Base-by-base conservation (phyloP, 1,139 yeast species). In the Blastobotrys capitulatus region DNA sequence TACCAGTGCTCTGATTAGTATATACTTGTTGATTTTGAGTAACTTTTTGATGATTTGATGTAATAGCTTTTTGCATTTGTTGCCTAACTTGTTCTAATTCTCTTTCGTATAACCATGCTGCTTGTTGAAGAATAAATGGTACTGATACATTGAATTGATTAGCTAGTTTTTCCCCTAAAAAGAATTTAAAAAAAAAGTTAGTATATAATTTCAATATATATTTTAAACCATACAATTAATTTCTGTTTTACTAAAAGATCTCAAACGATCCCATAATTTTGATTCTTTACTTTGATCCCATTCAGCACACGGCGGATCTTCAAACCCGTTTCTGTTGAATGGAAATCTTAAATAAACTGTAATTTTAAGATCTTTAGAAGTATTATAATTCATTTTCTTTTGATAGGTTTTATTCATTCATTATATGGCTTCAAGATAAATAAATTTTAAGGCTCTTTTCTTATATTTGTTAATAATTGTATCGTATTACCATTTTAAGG, bases 51-150 rank as follows among this genome's bases (percentile, higher is more conserved):
- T 45, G 40, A 44, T 42, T 26, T 34, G 44, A 32, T 8, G 37
- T 41, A 3, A 53, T 54, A 15, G 60, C 57, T 42, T 48, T 50
- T 16, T 55, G 58, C 71, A 74, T 72, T 32, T 67, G 67, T 4
- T 60, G 66, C 22, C 71, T 60, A 16, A 74, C 64, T 44, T 69
- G 69, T 42, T 71, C 70, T 41, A 74, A 60, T 55, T 74, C 77
- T 48, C 65, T 66, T 52, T 74, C 77, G 50, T 74, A 74, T 4
- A 74, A 62, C 76, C 77, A 72, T 6, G 72, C 73, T 1, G 76
- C 75, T 52, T 74, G 76, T 53, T 73, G 76, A 22, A 73, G 67
- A 2, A 74, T 60, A 49, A 72, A 74, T 7, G 71, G 66, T 6
- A 66, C 66, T 2, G 75, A 63, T 2, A 71, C 77, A 10, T 62